Conservation (phyloP, 306 rosid genomes). For the Mucuna pruriens region DNA sequence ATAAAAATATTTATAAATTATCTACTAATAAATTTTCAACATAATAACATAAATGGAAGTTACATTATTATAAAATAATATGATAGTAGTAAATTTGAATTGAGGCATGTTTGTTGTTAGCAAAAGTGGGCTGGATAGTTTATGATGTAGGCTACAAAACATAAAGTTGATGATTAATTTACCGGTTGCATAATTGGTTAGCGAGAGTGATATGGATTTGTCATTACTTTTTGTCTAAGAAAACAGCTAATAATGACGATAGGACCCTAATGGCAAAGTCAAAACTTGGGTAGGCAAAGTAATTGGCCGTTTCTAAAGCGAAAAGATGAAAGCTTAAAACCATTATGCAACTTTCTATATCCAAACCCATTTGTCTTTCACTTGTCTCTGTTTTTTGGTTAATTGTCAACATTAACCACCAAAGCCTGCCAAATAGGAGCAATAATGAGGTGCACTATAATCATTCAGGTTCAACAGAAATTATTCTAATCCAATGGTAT, state of each 20-base stretch:
- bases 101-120: too few relatives aligned
- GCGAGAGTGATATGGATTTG: constrained; percentile 48
- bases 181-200: constrained; percentile 51
- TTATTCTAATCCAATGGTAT: background rate
- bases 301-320: constrained; percentile 42
- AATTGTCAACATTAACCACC: constrained; percentile 48
- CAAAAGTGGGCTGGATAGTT: constrained; percentile 36
- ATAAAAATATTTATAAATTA: too few relatives aligned
- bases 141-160: constrained; percentile 33
- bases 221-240: constrained; percentile 53
- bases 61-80: too few relatives aligned
- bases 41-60: too few relatives aligned
- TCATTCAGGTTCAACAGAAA: background rate
- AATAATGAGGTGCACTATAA: constrained; percentile 11
- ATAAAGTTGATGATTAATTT: constrained; percentile 36
- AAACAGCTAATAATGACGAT: constrained; percentile 53
- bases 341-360: constrained; percentile 29
- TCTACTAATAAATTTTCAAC: too few relatives aligned
- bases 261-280: constrained; percentile 50
- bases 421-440: constrained; percentile 41
- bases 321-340: constrained; percentile 43
- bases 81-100: too few relatives aligned
- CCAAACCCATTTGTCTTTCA: constrained; percentile 39
- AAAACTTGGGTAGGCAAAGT: constrained; percentile 49
- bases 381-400: constrained; percentile 36